Percentiles rank a stretch among this genome's conserved stretches.
Evolutionary conservation across 352 stramenopile species (phyloP).

Genomic region (Globisporangium cederbergense): DNA sequence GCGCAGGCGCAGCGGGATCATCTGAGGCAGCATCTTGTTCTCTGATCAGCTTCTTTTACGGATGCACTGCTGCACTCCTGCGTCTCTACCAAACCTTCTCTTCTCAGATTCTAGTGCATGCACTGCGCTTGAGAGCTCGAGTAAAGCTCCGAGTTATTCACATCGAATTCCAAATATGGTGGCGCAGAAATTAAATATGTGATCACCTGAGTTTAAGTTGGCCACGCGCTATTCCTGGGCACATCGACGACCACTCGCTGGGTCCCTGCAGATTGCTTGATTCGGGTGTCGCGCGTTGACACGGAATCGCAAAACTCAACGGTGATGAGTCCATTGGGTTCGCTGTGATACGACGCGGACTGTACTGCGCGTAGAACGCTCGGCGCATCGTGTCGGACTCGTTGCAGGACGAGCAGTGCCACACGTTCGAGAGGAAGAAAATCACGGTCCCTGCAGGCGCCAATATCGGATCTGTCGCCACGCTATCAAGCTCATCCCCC

Average conservation of each 20-base stretch:
- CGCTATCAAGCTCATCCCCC: not conserved
- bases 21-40: constrained; percentile 20
- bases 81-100: not conserved
- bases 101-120: too few species aligned
- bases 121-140: too few species aligned
- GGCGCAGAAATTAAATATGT: not conserved
- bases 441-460: constrained; percentile 40
- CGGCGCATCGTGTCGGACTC: constrained; percentile 33
- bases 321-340: constrained; percentile 30
- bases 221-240: constrained; percentile 1
- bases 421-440: constrained; percentile 72
- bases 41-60: not conserved
- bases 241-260: not conserved
- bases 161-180: not conserved
- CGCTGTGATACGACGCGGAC: constrained; percentile 40
- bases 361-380: constrained; percentile 79
- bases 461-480: constrained; percentile 30
- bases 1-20: constrained; percentile 49
- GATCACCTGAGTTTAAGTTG: not conserved
- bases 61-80: not conserved
- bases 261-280: not conserved
- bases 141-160: not conserved
- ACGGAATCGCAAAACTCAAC: constrained; percentile 69
- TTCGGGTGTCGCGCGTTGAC: not conserved
- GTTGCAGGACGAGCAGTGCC: constrained; percentile 69